Evolutionary conservation across 2,329 filamentous ascomycete species (phyloP).

Genomic region (Colletotrichum sp.): DNA sequence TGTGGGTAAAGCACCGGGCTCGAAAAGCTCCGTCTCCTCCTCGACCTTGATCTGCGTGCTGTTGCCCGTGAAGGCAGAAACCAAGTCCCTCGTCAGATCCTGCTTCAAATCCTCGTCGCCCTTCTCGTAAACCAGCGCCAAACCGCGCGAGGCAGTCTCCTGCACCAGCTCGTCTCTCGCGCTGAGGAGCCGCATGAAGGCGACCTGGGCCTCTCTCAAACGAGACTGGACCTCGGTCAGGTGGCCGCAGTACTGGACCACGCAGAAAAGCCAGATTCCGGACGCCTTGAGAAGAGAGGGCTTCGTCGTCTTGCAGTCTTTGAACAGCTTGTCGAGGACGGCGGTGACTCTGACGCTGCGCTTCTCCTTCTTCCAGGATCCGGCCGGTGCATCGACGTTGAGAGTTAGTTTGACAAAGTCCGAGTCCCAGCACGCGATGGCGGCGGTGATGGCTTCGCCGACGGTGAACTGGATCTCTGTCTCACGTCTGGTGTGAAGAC

Average conservation of each 20-base stretch:
- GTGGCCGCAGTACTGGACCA: slow-evolving; percentile 89
- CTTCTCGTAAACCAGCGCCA: slow-evolving; percentile 93
- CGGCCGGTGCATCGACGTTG: slow-evolving; percentile 67
- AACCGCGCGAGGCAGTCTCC: slow-evolving; percentile 88
- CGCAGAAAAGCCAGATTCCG: slow-evolving; percentile 91
- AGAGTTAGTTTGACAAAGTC: slow-evolving; percentile 76
- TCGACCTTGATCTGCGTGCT: slow-evolving; percentile 81
- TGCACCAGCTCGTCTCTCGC: slow-evolving; percentile 94
- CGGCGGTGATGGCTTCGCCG: slow-evolving; percentile 84
- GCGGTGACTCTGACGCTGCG: slow-evolving; percentile 12
- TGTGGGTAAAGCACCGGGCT: slow-evolving; percentile 87
- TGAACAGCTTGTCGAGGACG: slow-evolving; percentile 75
- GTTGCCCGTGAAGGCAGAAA: slow-evolving; percentile 85
- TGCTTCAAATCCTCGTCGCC: slow-evolving; percentile 82
- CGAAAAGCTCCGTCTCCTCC: slow-evolving; percentile 90
- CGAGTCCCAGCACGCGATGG: slow-evolving; percentile 83
- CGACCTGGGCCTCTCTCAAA: slow-evolving; percentile 79
- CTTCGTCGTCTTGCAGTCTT: slow-evolving; percentile 82
- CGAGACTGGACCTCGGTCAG: slow-evolving; percentile 74
- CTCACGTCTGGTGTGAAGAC: slow-evolving; percentile 82
- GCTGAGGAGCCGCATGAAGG: slow-evolving; percentile 86
- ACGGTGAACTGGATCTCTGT: slow-evolving; percentile 90
- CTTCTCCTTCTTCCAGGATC: slow-evolving; percentile 44
- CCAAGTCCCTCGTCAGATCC: slow-evolving; percentile 84
- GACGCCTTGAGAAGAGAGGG: slow-evolving; percentile 90